These are phyloP conservation scores for Claviceps cyperi DNA, from an alignment of 2,329 filamentous ascomycete species.

Conservation along the genomic window DNA sequence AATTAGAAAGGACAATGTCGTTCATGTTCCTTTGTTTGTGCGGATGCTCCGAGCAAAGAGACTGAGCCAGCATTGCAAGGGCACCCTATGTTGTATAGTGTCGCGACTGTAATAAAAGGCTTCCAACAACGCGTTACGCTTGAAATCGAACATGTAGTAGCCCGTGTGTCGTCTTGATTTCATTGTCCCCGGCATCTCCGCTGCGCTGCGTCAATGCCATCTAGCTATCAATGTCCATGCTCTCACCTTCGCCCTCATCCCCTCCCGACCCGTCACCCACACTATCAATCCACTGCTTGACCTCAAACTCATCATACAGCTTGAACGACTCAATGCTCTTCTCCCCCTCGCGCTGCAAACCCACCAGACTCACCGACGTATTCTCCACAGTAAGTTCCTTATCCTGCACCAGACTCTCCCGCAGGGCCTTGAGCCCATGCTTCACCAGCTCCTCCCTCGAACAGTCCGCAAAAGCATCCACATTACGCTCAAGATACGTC, in stretches of 20 bases:
- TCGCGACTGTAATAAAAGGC: background rate
- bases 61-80: background rate
- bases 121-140: constrained; percentile 9
- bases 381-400: constrained; percentile 97
- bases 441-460: constrained; percentile 74
- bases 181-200: background rate
- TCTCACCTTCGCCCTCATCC: constrained; percentile 21
- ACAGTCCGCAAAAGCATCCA: constrained; percentile 67
- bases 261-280: constrained; percentile 38
- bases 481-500: constrained; percentile 87
- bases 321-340: constrained; percentile 66
- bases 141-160: constrained; percentile 24
- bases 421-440: constrained; percentile 81
- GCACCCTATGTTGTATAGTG: background rate
- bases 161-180: background rate
- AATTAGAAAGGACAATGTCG: background rate
- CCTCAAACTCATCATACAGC: constrained; percentile 78
- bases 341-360: constrained; percentile 34
- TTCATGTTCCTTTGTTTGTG: background rate
- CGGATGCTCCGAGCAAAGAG: too few relatives aligned
- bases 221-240: constrained; percentile 23
- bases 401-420: constrained; percentile 92
- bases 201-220: constrained; percentile 4
- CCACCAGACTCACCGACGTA: constrained; percentile 79
- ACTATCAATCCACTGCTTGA: constrained; percentile 74